Evolutionary conservation across 148 eudicot species (phyloP), one percentile per base, ranked within the genome.

Genomic region (Fagopyrum tataricum): DNA sequence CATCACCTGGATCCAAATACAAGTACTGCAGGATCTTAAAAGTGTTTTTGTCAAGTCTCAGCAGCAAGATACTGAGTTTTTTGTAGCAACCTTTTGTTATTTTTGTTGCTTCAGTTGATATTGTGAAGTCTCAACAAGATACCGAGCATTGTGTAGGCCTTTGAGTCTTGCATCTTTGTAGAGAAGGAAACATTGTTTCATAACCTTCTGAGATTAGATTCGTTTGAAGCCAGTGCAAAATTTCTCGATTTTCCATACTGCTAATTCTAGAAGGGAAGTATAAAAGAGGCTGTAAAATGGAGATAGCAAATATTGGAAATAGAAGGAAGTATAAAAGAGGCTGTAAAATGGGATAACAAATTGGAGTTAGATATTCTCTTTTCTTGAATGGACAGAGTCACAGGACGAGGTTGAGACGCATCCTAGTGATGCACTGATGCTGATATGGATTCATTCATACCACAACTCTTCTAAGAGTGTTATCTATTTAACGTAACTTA

Each of bases 1-100:
- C 26, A 43, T 69, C 51, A 69, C 44, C 69, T 64, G 69, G 69
- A 64, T 64, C 69, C 69, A 23, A 59, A 59, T 59, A 11, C 39
- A 39, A 39, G 66, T 24, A 59, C 66, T 14, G 66, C 66, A 10
- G 13, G 26, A 59, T 14, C 40, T 0, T 12, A 64, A 31, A 31
- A 64, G 20, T 64, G 37, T 14, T 5, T 24, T 24, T 59, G 20
- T 64, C 13, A 6, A 15, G 44, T 17, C 69, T 64, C 20, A 6
- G 23, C 2, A 58, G 9, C 2, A 58, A 6, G 43, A 24, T 59
- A 31, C 40, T 5, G 10, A 10, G n/a, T 1, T 55, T 55, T 31
- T 64, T 37, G 69, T 64, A 64, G 69, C n/a, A 37, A 37, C 69
- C 37, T 31, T 39, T 15, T 11, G 41, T 64, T 64, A 15, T 12